phyloP scores from a whole-genome alignment of 805 yeast species.

The Pichia exigua region DNA sequence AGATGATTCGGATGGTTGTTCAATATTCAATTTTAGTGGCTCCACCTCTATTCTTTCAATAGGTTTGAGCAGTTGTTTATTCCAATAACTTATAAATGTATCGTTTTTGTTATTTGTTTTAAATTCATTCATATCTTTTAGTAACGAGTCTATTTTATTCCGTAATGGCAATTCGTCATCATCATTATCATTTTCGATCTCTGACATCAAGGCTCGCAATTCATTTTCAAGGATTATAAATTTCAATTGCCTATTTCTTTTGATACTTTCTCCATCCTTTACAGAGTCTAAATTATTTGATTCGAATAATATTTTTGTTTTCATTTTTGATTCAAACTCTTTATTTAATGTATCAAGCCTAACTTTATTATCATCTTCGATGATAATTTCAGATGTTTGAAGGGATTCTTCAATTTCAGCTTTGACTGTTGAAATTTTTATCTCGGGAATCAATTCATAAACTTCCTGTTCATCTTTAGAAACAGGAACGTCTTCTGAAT shows the following conservation, averaged over 20 bases:
- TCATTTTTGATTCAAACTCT: constrained; percentile 6
- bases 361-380: not conserved
- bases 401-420: not conserved
- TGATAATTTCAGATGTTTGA: not conserved
- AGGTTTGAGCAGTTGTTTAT: not conserved
- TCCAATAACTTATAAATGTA: constrained; percentile 10
- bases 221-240: constrained; percentile 10
- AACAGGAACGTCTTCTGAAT: constrained; percentile 21
- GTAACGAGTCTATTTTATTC: constrained; percentile 1
- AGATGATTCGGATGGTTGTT: not conserved
- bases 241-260: constrained; percentile 4
- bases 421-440: not conserved
- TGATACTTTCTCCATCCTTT: not conserved
- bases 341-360: not conserved
- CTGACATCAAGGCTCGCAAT: constrained; percentile 8
- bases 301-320: not conserved
- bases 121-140: constrained; percentile 1
- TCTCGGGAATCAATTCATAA: constrained; percentile 13
- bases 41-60: not conserved
- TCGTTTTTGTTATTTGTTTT: not conserved
- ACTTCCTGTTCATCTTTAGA: constrained; percentile 16
- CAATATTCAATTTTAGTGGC: not conserved
- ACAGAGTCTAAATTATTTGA: not conserved
- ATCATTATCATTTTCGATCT: constrained; percentile 6
- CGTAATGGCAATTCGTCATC: not conserved